Evolutionary conservation across 129 eudicot genomes (phyloP), one percentile per base, ranked within the genome.

Genomic region (Flaveria linearis): DNA sequence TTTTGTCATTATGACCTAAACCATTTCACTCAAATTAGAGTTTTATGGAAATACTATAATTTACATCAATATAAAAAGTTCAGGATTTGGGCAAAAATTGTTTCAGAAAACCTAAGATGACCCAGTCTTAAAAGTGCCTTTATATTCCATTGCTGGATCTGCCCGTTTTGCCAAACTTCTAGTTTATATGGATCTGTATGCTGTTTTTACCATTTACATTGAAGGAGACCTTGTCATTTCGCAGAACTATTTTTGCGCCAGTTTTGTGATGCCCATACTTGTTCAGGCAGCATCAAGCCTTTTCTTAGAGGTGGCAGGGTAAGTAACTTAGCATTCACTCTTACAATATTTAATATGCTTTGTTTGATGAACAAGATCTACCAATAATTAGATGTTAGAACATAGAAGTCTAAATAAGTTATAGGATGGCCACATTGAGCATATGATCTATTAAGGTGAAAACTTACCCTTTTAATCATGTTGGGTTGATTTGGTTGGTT

Each of bases 251-350:
- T 93, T 80, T 78, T 93, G 79, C 87, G 87, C 25, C 96, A 90
- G 63, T 91, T 93, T 69, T 93, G 96, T 73, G 97, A 91, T 81
- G 97, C 90, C 36, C 97, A 93, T 79, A 84, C 91, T 65, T 93
- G 97, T 84, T 82, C 90, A 13, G 78, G 87, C 64, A 87, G 83
- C 18, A 47, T 49, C 70, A 87, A 91, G 77, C 98, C 98, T 16
- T 91, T 93, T 82, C 47, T 89, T 33, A 87, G 96, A 74, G 98
- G 97, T 61, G 90, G 91, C 78, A 88, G 74, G 96, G 98, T 93
- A 87, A 83, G 82, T 9, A 57, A 92, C 97, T 91, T 85, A 82
- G 81, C n/a, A 57, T 71, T 84, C 73, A 5, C 51, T 69, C 23
- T 58, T 65, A 50, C 69, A 47, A 9, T 41, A 57, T 52, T 33